Percentiles rank a stretch among this genome's conserved stretches.
Conservation (phyloP, 2,329 filamentous ascomycete species). For the Septoria linicola region DNA sequence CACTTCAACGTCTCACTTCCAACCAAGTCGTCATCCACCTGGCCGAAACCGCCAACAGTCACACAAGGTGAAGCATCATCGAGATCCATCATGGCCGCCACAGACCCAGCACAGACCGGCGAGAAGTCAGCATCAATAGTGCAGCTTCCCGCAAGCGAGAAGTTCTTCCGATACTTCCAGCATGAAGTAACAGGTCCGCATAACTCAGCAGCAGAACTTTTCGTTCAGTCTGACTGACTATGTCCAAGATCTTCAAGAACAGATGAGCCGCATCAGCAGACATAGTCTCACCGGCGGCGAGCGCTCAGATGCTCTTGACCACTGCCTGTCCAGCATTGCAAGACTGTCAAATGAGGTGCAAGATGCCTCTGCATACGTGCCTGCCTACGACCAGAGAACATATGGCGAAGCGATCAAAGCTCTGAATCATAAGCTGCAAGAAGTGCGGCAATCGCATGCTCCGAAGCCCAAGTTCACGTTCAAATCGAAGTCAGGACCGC, state of each 20-base stretch:
- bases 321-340: constrained; percentile 75
- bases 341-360: constrained; percentile 79
- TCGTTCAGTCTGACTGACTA: constrained; percentile 9
- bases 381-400: constrained; percentile 83
- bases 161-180: constrained; percentile 82
- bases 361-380: constrained; percentile 77
- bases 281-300: constrained; percentile 67
- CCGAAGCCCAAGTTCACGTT: constrained; percentile 84
- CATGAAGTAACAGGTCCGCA: constrained; percentile 65
- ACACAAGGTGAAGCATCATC: no score
- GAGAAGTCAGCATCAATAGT: constrained; percentile 7
- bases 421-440: constrained; percentile 74
- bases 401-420: constrained; percentile 83
- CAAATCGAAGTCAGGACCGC: constrained; percentile 47
- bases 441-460: constrained; percentile 64
- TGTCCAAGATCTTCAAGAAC: constrained; percentile 68
- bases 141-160: constrained; percentile 60
- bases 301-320: constrained; percentile 76
- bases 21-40: no score
- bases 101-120: constrained; percentile 1
- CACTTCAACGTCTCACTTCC: no score
- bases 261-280: constrained; percentile 67
- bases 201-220: constrained; percentile 7
- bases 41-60: no score
- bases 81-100: constrained; percentile 15